These are phyloP conservation scores for Verbascum thapsus DNA, from an alignment of 257 asterid species.

Conservation along the genomic window DNA sequence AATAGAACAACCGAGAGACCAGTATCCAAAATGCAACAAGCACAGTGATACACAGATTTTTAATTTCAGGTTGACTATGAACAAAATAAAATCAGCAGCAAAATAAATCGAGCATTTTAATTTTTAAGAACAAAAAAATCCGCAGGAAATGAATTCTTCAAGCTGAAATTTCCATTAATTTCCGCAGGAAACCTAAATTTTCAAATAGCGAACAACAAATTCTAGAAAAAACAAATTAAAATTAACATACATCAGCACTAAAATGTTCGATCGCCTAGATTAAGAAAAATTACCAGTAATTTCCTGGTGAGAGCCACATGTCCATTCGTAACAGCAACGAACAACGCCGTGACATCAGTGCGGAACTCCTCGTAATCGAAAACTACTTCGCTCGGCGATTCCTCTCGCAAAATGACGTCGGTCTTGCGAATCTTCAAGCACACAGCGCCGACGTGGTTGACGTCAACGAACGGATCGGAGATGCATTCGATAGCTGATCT, in stretches of 20 bases:
- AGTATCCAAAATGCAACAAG: conserved; percentile 15
- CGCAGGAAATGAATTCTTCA: neutral
- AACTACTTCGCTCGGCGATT: conserved; percentile 51
- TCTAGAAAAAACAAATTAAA: no score
- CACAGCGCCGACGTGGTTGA: conserved; percentile 66
- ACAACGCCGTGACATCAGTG: conserved; percentile 70
- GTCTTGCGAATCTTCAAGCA: conserved; percentile 65
- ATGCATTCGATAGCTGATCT: conserved; percentile 56
- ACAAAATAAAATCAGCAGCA: neutral
- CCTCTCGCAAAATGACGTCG: conserved; percentile 51
- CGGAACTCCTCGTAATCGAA: conserved; percentile 58
- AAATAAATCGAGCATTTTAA: neutral
- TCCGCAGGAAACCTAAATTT: conserved; percentile 1
- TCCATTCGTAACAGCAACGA: conserved; percentile 23
- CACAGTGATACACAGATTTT: conserved; percentile 4
- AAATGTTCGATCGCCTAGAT: no score
- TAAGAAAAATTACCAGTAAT: conserved; percentile 14
- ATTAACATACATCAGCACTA: no score
- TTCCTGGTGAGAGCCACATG: conserved; percentile 4
- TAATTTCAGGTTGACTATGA: conserved; percentile 10
- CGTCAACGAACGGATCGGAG: conserved; percentile 68
- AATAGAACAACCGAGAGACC: conserved; percentile 17
- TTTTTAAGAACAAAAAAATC: neutral
- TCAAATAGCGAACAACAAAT: neutral
- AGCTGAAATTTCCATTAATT: conserved; percentile 20